Percentiles rank a stretch among this genome's conserved stretches.
These are phyloP conservation scores for Mycena kentingensis DNA, from an alignment of 768 basidiomycete genomes.

Conservation along the genomic window DNA sequence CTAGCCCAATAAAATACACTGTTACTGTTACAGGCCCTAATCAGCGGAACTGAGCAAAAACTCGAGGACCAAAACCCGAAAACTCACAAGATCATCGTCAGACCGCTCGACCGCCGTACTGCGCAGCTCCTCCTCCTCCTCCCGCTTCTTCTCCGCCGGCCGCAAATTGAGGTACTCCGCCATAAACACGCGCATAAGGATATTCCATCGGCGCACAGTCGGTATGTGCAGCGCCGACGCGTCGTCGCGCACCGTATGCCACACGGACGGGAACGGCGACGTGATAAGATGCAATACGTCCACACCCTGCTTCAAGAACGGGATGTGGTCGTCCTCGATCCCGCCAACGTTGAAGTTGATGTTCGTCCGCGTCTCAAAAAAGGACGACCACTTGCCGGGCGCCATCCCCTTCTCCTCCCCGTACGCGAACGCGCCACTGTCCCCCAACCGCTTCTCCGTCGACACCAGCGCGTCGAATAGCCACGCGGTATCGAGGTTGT, in stretches of 20 bases:
- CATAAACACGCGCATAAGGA: constrained; percentile 84
- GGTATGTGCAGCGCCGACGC: constrained; percentile 80
- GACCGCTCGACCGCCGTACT: constrained; percentile 35
- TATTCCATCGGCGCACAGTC: constrained; percentile 88
- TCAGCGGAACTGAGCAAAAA: constrained; percentile 8
- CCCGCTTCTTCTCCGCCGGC: constrained; percentile 44
- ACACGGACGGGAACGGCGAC: constrained; percentile 85
- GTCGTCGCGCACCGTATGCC: constrained; percentile 87
- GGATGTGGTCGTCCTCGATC: constrained; percentile 92
- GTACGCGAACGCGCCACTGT: constrained; percentile 61
- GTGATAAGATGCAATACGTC: constrained; percentile 89
- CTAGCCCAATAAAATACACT: background rate
- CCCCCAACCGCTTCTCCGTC: constrained; percentile 71
- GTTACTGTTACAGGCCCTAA: constrained; percentile 9
- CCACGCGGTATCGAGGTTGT: constrained; percentile 90
- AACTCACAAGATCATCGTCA: constrained; percentile 51
- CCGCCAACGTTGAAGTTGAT: constrained; percentile 48
- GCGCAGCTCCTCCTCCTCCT: constrained; percentile 28
- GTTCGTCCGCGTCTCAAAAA: constrained; percentile 58
- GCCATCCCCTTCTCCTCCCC: constrained; percentile 46
- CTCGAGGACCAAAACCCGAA: background rate
- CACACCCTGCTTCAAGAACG: constrained; percentile 83
- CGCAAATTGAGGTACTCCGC: constrained; percentile 83
- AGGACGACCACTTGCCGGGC: constrained; percentile 58
- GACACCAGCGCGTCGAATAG: constrained; percentile 76